A percentile compares a stretch with the other conserved stretches of the same genome.
Conservation (phyloP, 805 yeast genomes). For the Nakazawaea wyomingensis region DNA sequence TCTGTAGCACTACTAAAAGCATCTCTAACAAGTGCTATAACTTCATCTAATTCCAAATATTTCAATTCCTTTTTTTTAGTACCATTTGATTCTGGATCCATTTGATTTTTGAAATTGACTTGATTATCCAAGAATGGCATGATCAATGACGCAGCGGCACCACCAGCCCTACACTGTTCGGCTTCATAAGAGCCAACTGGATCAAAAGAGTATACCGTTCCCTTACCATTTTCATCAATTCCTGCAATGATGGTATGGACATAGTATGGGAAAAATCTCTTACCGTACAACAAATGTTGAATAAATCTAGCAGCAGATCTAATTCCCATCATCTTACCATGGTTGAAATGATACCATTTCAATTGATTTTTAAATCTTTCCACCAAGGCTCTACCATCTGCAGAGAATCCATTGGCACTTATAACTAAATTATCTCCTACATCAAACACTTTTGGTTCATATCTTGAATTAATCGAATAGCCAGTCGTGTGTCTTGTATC, state of each 20-base stretch:
- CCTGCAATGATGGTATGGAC: slow-evolving; percentile 95
- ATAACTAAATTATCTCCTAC: slow-evolving; percentile 84
- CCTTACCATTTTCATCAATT: slow-evolving; percentile 84
- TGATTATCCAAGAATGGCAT: slow-evolving; percentile 98
- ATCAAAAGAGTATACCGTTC: slow-evolving; percentile 93
- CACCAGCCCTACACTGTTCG: slow-evolving; percentile 97
- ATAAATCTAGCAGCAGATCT: slow-evolving; percentile 82
- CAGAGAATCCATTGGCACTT: slow-evolving; percentile 95
- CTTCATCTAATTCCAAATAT: slow-evolving; percentile 77
- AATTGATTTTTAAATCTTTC: slow-evolving; percentile 63
- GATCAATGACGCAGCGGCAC: slow-evolving; percentile 92
- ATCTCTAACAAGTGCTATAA: slow-evolving; percentile 80
- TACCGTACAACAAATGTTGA: slow-evolving; percentile 86
- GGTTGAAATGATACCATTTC: slow-evolving; percentile 91
- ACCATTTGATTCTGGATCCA: slow-evolving; percentile 73
- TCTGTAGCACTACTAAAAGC: slow-evolving; percentile 96
- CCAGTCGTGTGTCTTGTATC: slow-evolving; percentile 98
- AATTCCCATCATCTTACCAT: slow-evolving; percentile 65
- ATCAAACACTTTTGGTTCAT: slow-evolving; percentile 83
- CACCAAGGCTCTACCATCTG: slow-evolving; percentile 85
- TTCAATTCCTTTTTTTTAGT: slow-evolving; percentile 53
- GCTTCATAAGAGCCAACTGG: slow-evolving; percentile 98
- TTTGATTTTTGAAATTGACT: slow-evolving; percentile 92
- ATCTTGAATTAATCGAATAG: slow-evolving; percentile 87
- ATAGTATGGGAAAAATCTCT: slow-evolving; percentile 94